These are phyloP conservation scores for Paramecium octaurelia DNA, from an alignment of 73 alveolate genomes.

Conservation along the genomic window DNA sequence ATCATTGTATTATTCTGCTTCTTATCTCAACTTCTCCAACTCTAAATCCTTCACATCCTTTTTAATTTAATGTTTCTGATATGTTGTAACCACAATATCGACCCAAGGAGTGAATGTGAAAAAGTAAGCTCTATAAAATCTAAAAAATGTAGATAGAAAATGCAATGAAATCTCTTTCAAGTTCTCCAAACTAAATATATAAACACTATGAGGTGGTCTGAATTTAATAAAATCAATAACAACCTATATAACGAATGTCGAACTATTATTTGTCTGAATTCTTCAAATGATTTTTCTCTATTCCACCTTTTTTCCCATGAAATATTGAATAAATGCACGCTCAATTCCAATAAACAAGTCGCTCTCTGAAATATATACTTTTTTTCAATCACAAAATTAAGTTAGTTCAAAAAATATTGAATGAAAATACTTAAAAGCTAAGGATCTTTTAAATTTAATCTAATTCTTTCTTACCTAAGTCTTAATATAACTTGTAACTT, in stretches of 20 bases:
- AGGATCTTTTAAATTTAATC: neutral
- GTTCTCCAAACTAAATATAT: conserved; percentile 17
- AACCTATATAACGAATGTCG: conserved; percentile 46
- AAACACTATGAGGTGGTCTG: conserved; percentile 50
- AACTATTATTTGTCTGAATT: conserved; percentile 14
- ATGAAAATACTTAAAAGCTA: neutral
- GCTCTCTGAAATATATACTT: conserved; percentile 33
- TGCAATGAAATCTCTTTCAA: neutral
- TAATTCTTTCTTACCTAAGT: neutral
- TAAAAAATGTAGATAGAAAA: conserved; percentile 4
- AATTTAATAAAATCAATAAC: neutral
- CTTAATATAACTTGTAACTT: neutral
- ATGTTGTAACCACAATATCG: conserved; percentile 22
- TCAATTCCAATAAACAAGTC: conserved; percentile 22
- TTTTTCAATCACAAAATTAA: conserved; percentile 3
- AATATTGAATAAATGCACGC: neutral
- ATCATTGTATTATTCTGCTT: conserved; percentile 35
- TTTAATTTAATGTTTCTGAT: conserved; percentile 24
- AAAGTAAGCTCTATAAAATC: conserved; percentile 12
- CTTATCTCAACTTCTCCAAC: conserved; percentile 9
- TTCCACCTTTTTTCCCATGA: conserved; percentile 44
- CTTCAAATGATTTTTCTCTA: conserved; percentile 44
- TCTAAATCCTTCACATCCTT: conserved; percentile 47
- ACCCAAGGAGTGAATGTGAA: conserved; percentile 55
- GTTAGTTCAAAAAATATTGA: neutral